Conservation (phyloP, 768 basidiomycete genomes). For the Inosperma sp. region DNA sequence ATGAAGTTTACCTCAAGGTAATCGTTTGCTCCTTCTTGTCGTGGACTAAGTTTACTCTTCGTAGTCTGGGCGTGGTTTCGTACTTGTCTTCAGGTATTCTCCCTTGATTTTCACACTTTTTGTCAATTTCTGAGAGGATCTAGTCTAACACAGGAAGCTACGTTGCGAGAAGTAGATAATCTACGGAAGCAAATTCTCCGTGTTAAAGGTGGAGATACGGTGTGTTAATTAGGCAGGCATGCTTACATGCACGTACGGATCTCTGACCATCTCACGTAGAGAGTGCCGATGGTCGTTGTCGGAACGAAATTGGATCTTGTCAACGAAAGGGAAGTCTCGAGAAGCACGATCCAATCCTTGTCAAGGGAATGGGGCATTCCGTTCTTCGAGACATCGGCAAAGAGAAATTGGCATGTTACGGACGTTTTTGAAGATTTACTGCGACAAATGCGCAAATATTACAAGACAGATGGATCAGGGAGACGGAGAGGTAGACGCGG, state of each 20-base stretch:
- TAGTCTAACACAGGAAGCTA: constrained; percentile 81
- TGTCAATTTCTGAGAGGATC: constrained; percentile 9
- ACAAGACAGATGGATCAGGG: constrained; percentile 47
- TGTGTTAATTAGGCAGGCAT: constrained; percentile 35
- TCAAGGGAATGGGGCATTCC: constrained; percentile 65
- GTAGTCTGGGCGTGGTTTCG: constrained; percentile 69
- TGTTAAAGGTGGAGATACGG: constrained; percentile 67
- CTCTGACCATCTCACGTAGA: constrained; percentile 29
- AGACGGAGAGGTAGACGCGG: constrained; percentile 24
- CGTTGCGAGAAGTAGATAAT: constrained; percentile 72
- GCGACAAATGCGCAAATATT: constrained; percentile 65
- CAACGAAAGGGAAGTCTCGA: constrained; percentile 74
- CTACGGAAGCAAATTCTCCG: constrained; percentile 78
- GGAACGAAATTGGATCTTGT: constrained; percentile 82
- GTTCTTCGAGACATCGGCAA: constrained; percentile 87
- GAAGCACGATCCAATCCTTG: constrained; percentile 57
- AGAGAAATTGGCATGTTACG: constrained; percentile 72
- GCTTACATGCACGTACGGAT: no score
- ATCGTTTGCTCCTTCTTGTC: not conserved
- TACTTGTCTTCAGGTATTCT: constrained; percentile 73
- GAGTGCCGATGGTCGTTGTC: constrained; percentile 80
- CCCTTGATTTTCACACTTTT: not conserved
- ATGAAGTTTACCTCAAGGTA: constrained; percentile 81
- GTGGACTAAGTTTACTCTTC: constrained; percentile 8
- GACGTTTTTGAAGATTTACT: constrained; percentile 78